Percentiles rank a stretch among this genome's conserved stretches.
These are phyloP conservation scores for Macrocybe gigantea DNA, from an alignment of 768 basidiomycete species.

Conservation along the genomic window DNA sequence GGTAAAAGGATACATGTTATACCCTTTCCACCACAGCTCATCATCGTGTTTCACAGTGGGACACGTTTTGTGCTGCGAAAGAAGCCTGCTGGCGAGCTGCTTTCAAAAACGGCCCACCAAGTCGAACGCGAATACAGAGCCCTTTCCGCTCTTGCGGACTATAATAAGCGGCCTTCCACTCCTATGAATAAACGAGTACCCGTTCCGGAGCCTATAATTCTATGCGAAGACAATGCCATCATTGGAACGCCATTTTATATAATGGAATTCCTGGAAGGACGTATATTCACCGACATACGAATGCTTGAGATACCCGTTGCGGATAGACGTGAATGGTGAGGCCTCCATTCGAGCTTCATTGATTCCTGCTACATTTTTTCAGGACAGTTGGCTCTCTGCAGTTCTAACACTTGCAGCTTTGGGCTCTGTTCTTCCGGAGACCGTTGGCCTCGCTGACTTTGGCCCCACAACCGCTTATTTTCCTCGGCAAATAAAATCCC, in stretches of 20 bases:
- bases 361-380: neutral
- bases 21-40: neutral
- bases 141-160: constrained; percentile 66
- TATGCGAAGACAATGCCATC: constrained; percentile 74
- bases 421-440: constrained; percentile 54
- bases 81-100: constrained; percentile 82
- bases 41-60: constrained; percentile 26
- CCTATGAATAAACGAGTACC: constrained; percentile 56
- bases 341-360: neutral
- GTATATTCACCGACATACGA: constrained; percentile 84
- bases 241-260: constrained; percentile 92
- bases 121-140: constrained; percentile 91
- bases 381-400: constrained; percentile 70
- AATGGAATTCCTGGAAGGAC: constrained; percentile 93
- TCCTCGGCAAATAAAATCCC: constrained; percentile 87
- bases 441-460: constrained; percentile 64
- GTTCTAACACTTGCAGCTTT: constrained; percentile 66
- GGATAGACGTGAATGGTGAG: constrained; percentile 70
- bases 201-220: constrained; percentile 75
- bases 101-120: constrained; percentile 91
- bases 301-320: constrained; percentile 63
- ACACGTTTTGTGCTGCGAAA: constrained; percentile 82
- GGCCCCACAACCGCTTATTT: constrained; percentile 80
- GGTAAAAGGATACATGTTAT: constrained; percentile 31
- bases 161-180: constrained; percentile 59